A percentile compares a stretch with the other conserved stretches of the same genome.
Conservation (phyloP, 2,329 filamentous ascomycete species). For the Trichoderma aggressivum region DNA sequence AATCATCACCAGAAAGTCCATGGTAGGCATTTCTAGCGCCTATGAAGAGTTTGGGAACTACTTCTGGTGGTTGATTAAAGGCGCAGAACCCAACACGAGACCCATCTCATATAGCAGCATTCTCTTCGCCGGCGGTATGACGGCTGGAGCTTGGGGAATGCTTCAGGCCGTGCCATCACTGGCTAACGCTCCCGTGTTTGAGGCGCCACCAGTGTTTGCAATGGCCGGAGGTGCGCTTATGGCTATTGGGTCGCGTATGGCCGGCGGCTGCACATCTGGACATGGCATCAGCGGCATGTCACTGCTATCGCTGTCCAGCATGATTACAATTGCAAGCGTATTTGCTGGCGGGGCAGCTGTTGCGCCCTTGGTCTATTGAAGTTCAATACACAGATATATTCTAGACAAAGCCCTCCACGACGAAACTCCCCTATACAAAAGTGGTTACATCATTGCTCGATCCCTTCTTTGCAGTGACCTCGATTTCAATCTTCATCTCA, state of each 20-base stretch:
- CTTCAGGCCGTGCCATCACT: conserved; percentile 33
- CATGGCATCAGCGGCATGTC: conserved; percentile 67
- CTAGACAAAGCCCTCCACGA: neutral
- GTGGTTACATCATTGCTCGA: conserved; percentile 11
- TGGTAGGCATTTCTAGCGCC: conserved; percentile 59
- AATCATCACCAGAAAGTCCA: conserved; percentile 47
- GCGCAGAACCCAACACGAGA: conserved; percentile 25
- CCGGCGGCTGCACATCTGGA: conserved; percentile 65
- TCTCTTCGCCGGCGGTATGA: conserved; percentile 51
- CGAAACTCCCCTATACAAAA: neutral
- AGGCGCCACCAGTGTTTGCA: conserved; percentile 40
- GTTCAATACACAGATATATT: neutral
- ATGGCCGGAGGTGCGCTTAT: conserved; percentile 54
- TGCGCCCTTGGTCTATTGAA: conserved; percentile 29
- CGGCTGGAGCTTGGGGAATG: conserved; percentile 44
- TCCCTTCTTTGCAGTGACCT: conserved; percentile 40
- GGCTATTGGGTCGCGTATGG: conserved; percentile 58
- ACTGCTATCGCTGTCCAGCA: conserved; percentile 58
- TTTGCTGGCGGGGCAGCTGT: conserved; percentile 49
- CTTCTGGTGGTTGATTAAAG: conserved; percentile 44
- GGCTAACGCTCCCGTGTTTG: conserved; percentile 25
- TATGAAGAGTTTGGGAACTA: conserved; percentile 60
- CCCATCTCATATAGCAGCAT: conserved; percentile 42
- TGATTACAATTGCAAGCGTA: conserved; percentile 57
- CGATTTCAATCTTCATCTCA: conserved; percentile 44